Evolutionary conservation across 805 yeast species (phyloP).

Genomic region (Wickerhamiella sergipiensis): DNA sequence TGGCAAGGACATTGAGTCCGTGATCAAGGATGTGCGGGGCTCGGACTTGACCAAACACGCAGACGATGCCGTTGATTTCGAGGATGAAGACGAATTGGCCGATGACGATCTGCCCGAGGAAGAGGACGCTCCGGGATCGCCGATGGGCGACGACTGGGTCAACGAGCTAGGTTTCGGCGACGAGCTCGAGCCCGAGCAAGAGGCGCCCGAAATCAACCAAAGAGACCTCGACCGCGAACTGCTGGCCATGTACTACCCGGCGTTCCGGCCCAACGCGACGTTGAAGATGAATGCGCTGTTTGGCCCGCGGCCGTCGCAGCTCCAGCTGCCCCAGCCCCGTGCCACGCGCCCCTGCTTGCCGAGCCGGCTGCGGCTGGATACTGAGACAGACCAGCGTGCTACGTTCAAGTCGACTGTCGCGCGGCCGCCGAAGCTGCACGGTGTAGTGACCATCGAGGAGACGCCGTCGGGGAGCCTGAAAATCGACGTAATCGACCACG

Average conservation of each 20-base stretch:
- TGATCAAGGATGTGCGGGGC: slow-evolving; percentile 24
- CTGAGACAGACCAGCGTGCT: slow-evolving; percentile 46
- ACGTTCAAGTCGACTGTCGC: slow-evolving; percentile 29
- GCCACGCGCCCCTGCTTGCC: slow-evolving; percentile 31
- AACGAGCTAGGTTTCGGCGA: slow-evolving; percentile 21
- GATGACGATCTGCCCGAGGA: slow-evolving; percentile 50
- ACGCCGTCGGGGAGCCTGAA: not conserved
- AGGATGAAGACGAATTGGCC: slow-evolving; percentile 87
- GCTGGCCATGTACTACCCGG: slow-evolving; percentile 38
- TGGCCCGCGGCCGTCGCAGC: slow-evolving; percentile 45
- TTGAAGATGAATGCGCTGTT: slow-evolving; percentile 55
- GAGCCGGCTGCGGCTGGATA: slow-evolving; percentile 43
- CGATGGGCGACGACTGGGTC: slow-evolving; percentile 19
- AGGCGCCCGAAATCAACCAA: slow-evolving; percentile 5
- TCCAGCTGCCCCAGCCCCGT: slow-evolving; percentile 38
- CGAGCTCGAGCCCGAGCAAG: slow-evolving; percentile 13
- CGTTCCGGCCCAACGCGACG: slow-evolving; percentile 40
- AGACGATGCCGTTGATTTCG: slow-evolving; percentile 86
- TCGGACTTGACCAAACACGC: slow-evolving; percentile 58
- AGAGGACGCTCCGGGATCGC: slow-evolving; percentile 11
- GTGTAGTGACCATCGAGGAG: slow-evolving; percentile 1
- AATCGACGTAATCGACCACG: not conserved
- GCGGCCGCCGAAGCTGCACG: not conserved
- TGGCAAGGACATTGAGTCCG: slow-evolving; percentile 18
- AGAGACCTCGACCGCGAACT: not conserved